Percentiles rank a stretch among this genome's conserved stretches.
These are phyloP conservation scores for Bassia scoparia DNA, from an alignment of 148 eudicot species.

Conservation along the genomic window DNA sequence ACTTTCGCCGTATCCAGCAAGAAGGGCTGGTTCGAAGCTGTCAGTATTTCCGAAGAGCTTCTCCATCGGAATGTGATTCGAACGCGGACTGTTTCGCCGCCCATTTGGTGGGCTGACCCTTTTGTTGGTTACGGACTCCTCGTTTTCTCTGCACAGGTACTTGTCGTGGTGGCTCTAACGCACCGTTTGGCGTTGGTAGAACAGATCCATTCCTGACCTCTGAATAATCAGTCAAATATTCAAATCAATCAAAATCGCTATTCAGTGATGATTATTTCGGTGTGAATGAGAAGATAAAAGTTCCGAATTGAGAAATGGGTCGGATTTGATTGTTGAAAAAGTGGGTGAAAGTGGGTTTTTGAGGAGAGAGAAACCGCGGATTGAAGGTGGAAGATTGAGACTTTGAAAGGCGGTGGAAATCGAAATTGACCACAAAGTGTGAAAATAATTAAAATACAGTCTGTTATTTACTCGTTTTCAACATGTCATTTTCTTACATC, in stretches of 20 bases:
- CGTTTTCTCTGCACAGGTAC: conserved; percentile 58
- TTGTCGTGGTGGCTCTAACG: conserved; percentile 60
- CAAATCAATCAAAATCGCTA: not conserved
- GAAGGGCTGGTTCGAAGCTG: conserved; percentile 50
- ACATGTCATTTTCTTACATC: not conserved
- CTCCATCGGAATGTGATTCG: conserved; percentile 30
- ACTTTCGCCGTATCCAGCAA: conserved; percentile 54
- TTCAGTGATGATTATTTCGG: too few species aligned
- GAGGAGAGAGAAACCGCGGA: not conserved
- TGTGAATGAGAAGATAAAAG: too few species aligned
- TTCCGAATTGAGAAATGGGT: not conserved
- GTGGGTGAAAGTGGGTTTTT: not conserved
- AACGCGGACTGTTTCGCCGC: conserved; percentile 33
- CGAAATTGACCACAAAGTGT: not conserved
- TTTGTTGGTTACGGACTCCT: conserved; percentile 50
- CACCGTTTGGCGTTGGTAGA: conserved; percentile 60
- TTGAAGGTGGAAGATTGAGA: not conserved
- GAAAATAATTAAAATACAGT: not conserved
- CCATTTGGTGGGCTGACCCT: conserved; percentile 47
- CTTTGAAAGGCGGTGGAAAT: not conserved
- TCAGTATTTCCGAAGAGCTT: conserved; percentile 47
- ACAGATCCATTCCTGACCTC: conserved; percentile 58
- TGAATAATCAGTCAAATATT: not conserved
- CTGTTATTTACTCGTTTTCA: not conserved
- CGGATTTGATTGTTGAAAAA: too few species aligned